Evolutionary conservation across 768 basidiomycete genomes (phyloP).

Genomic region (Suillus cothurnatus): DNA sequence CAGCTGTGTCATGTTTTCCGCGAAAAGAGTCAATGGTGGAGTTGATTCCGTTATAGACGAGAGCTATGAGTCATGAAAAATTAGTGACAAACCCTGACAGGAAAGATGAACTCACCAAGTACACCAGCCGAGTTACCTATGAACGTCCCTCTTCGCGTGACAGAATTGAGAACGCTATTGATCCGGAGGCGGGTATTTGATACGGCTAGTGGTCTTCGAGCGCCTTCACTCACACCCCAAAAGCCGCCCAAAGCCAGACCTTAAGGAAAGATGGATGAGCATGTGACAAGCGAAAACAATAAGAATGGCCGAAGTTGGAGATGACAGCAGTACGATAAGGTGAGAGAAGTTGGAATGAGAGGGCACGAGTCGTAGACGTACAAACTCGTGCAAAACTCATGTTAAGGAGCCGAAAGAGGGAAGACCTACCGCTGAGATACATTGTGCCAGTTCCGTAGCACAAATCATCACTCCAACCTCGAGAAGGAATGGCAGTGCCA

Average conservation of each 20-base stretch:
- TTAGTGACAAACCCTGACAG: conserved; percentile 41
- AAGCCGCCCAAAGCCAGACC: conserved; percentile 93
- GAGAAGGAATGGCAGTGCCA: conserved; percentile 86
- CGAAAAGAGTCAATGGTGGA: conserved; percentile 87
- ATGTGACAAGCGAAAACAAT: conserved; percentile 86
- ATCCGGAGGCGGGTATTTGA: conserved; percentile 87
- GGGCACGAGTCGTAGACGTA: conserved; percentile 53
- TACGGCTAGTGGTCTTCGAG: conserved; percentile 82
- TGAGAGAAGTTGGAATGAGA: conserved; percentile 52
- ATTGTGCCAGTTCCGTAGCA: conserved; percentile 99
- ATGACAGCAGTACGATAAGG: conserved; percentile 65
- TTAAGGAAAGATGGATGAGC: conserved; percentile 63
- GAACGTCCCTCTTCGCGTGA: conserved; percentile 95
- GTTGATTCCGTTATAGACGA: conserved; percentile 96
- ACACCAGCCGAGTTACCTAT: conserved; percentile 99
- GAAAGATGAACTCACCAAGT: conserved; percentile 69
- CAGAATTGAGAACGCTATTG: conserved; percentile 95
- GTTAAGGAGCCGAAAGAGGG: conserved; percentile 57
- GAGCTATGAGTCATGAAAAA: conserved; percentile 57
- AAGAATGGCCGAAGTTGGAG: conserved; percentile 64
- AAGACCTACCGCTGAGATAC: conserved; percentile 90
- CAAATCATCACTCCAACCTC: conserved; percentile 99
- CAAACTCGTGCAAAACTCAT: conserved; percentile 47
- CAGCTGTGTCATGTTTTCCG: conserved; percentile 88
- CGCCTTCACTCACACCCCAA: conserved; percentile 96